Percentiles rank a stretch among this genome's conserved stretches.
These are phyloP conservation scores for Trichophyton schoenleinii DNA, from an alignment of 2,329 filamentous ascomycete species.

Conservation along the genomic window DNA sequence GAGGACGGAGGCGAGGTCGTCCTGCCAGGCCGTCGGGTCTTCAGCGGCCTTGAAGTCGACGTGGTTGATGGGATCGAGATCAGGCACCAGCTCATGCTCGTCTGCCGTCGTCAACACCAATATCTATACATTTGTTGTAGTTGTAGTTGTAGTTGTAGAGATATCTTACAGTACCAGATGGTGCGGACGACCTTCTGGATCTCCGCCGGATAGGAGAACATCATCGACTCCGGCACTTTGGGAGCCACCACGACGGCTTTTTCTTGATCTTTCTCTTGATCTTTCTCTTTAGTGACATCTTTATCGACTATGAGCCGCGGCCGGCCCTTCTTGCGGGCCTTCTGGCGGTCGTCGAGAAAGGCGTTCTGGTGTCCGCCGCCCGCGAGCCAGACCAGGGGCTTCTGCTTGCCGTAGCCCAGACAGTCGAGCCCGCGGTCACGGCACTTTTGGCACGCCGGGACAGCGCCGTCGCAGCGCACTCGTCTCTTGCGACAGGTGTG, in stretches of 20 bases:
- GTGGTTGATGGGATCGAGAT: conserved; percentile 13
- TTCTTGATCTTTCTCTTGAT: no score
- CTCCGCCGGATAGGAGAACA: conserved; percentile 9
- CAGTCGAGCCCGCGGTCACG: conserved; percentile 11
- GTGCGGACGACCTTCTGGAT: conserved; percentile 10
- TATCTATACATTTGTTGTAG: neutral
- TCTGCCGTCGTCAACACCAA: neutral
- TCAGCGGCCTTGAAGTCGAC: conserved; percentile 2
- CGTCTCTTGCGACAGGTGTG: conserved; percentile 14
- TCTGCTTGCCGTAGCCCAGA: conserved; percentile 26
- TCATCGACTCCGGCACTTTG: neutral
- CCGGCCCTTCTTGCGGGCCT: conserved; percentile 11
- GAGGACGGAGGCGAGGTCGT: conserved; percentile 9
- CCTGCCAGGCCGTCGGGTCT: conserved; percentile 12
- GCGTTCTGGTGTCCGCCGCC: conserved; percentile 11
- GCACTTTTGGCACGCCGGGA: conserved; percentile 14
- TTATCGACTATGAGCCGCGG: conserved; percentile 10
- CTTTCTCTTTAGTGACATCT: no score
- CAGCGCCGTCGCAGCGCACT: conserved; percentile 13
- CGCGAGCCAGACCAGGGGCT: conserved; percentile 38
- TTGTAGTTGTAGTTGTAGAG: neutral
- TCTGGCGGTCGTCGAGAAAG: neutral
- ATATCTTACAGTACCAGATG: conserved; percentile 13
- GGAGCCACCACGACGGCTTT: no score
- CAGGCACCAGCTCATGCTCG: conserved; percentile 12